phyloP scores from a whole-genome alignment of 2,329 filamentous ascomycete genomes.

The Colletotrichum siamense region DNA sequence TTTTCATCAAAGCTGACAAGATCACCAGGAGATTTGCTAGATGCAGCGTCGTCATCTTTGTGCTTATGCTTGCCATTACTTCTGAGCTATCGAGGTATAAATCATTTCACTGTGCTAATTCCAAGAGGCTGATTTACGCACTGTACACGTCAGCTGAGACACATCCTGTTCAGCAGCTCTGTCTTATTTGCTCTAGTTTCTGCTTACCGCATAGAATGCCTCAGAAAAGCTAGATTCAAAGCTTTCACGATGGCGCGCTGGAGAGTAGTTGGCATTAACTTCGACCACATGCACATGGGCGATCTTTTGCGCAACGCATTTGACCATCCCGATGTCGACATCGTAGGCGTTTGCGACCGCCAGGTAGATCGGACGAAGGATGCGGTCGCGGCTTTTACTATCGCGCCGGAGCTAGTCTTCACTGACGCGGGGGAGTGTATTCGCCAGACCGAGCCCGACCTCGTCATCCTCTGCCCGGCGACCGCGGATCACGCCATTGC shows the following conservation, averaged over 20 bases:
- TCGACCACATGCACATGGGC: background rate
- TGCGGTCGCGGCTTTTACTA: background rate
- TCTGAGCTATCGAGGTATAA: background rate
- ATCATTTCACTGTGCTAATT: background rate
- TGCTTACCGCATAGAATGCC: accelerated
- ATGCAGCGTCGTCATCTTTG: background rate
- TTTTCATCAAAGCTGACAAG: background rate
- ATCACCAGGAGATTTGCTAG: background rate
- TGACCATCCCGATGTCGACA: background rate
- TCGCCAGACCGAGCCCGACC: background rate
- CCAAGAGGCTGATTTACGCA: background rate
- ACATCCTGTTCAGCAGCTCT: background rate
- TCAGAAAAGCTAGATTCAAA: accelerated
- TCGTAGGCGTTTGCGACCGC: background rate
- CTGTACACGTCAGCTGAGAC: background rate
- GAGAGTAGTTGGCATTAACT: background rate
- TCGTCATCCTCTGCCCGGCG: background rate
- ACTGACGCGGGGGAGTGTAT: background rate
- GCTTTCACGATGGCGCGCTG: background rate
- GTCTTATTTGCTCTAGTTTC: background rate
- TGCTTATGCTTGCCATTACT: background rate
- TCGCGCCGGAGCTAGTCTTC: background rate
- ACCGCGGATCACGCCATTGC: background rate
- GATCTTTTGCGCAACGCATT: background rate
- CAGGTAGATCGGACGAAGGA: background rate